Evolutionary conservation across 768 basidiomycete species (phyloP).

Genomic region (Tricholoma hemisulphureum): DNA sequence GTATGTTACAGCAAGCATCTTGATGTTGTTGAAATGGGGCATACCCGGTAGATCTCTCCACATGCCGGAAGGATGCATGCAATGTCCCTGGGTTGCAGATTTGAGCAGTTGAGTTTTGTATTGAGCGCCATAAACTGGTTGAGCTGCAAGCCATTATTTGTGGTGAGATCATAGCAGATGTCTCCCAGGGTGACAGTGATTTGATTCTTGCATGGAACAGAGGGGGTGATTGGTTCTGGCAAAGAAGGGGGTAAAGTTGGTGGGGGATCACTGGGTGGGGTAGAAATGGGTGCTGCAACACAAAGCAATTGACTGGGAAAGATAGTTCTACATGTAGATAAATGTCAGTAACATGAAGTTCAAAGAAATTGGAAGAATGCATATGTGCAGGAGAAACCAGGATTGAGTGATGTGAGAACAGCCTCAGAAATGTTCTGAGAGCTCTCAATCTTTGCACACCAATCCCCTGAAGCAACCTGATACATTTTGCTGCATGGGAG

Average conservation of each 20-base stretch:
- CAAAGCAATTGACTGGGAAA: conserved; percentile 6
- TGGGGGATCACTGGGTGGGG: neutral
- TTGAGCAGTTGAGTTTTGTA: neutral
- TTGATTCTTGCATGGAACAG: neutral
- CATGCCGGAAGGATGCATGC: neutral
- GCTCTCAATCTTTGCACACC: conserved; percentile 5
- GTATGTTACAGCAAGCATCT: neutral
- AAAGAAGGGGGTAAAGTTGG: neutral
- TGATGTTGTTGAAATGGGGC: neutral
- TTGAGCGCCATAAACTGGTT: neutral
- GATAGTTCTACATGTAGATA: neutral
- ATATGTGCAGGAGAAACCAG: neutral
- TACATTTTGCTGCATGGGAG: conserved; percentile 6
- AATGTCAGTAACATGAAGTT: neutral
- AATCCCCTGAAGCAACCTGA: conserved; percentile 2
- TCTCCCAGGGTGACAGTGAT: neutral
- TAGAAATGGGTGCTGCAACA: neutral
- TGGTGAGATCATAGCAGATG: neutral
- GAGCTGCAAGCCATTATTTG: neutral
- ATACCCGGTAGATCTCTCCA: neutral
- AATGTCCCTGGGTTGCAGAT: neutral
- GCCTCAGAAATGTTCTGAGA: conserved; percentile 3
- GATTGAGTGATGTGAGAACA: conserved; percentile 3
- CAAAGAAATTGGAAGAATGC: neutral
- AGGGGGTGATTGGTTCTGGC: neutral